Conservation (phyloP, 2,329 filamentous ascomycete species). For the Dactylellina leptospora region DNA sequence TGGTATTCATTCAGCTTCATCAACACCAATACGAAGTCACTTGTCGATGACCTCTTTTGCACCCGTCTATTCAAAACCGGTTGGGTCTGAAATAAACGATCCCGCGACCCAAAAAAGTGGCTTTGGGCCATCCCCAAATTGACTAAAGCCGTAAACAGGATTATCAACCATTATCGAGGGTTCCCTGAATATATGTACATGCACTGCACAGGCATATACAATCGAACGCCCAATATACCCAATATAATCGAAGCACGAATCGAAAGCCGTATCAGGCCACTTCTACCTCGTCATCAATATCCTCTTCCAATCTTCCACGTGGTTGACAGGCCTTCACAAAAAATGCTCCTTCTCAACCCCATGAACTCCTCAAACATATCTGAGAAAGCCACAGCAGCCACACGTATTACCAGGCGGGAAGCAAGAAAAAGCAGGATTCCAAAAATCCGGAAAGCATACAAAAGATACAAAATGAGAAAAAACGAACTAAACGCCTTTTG, state of each 20-base stretch:
- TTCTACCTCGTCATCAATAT: slow-evolving; percentile 6
- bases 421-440: background rate
- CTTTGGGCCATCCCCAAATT: no score
- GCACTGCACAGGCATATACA: slow-evolving; percentile 1
- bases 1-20: no score
- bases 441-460: no score
- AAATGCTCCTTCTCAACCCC: slow-evolving; percentile 1
- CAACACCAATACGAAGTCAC: no score
- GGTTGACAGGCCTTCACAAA: slow-evolving; percentile 33
- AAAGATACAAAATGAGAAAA: slow-evolving; percentile 18
- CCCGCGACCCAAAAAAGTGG: no score
- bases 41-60: no score
- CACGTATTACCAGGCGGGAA: background rate
- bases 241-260: no score
- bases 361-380: slow-evolving; percentile 18
- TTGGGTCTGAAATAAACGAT: no score
- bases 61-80: no score
- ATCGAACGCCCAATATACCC: background rate
- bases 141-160: no score
- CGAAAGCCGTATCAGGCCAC: slow-evolving; percentile 48
- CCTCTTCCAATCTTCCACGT: slow-evolving; percentile 26
- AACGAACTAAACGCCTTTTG: background rate
- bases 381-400: slow-evolving; percentile 40
- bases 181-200: no score
- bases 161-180: no score